Conservation (phyloP, 2,329 filamentous ascomycete genomes). For the Diaporthe humulicola region DNA sequence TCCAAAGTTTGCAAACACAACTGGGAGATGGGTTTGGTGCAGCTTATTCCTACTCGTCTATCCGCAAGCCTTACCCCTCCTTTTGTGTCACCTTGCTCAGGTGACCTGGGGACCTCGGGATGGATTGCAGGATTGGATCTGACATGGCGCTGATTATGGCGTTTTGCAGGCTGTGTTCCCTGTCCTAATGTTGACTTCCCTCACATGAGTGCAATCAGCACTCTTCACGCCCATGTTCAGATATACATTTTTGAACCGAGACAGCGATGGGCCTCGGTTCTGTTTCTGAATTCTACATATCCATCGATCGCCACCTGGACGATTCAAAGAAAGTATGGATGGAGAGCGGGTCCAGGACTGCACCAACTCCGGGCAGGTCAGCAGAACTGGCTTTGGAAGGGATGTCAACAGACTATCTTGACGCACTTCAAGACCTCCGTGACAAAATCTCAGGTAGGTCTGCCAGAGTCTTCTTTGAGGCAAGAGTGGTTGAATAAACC, state of each 20-base stretch:
- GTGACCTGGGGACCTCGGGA: background rate
- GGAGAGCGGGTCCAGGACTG: background rate
- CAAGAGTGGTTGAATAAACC: fast-evolving
- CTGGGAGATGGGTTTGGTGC: background rate
- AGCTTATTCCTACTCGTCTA: background rate
- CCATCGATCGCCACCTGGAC: background rate
- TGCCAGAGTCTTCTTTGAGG: fast-evolving
- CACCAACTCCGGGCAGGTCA: background rate
- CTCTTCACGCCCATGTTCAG: background rate
- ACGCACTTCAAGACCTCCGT: background rate
- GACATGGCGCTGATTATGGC: background rate
- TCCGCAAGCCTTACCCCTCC: background rate
- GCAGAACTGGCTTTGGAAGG: background rate
- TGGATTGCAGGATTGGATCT: background rate
- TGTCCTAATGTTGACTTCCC: background rate
- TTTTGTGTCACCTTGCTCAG: background rate
- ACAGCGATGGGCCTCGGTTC: background rate
- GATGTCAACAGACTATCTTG: background rate
- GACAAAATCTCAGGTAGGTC: background rate
- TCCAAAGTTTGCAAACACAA: background rate
- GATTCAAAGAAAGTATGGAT: background rate
- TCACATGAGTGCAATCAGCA: background rate
- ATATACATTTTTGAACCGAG: background rate
- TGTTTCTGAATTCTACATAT: background rate
- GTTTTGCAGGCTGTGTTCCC: background rate